Base-by-base conservation (phyloP, 2,329 filamentous ascomycete genomes). In the Talaromyces sp. region DNA sequence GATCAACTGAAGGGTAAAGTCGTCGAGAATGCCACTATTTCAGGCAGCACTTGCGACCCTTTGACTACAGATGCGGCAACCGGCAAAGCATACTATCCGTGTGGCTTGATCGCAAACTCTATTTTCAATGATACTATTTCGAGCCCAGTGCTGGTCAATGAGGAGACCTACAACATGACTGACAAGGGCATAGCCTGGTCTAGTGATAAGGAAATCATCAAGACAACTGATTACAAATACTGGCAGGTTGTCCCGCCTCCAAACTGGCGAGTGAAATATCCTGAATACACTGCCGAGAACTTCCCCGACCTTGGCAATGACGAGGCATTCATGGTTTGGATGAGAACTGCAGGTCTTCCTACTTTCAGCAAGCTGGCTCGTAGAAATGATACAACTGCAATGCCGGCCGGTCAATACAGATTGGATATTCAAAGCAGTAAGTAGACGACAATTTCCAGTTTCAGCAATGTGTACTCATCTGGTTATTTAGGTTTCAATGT, bases 251-350 rank as follows among this genome's bases (percentile, higher is more conserved):
- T 89, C 0, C 93, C 93, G 0, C 95, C 95, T 0, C 93, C 91
- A 3, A 96, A 97, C 77, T 99, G 95, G 95, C 75, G 80, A 19
- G 73, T 84, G 13, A 85, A 87, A 65, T 97, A 90, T 70, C 89
- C 89, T 7, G 75, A 89, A 43, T 97, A 97, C 74, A 89, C 85
- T 3, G 76, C 82, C 0, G 79, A 85, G 0, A 84, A 85, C 60
- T 88, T 92, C 24, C 92, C 93, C 0, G 80, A 95, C 71, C 77
- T 98, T 19, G 84, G 89, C 68, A 80, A 87, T 0, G 89, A 92
- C 80, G 90, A 97, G 76, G 87, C 88, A 50, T 96, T 99, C 77
- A 93, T 97, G 80, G 93, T 98, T 24, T 99, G 95, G 95, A 99
- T 99, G 95, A 89, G 95, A 71, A 96, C 96, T 1, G 95, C 95